Evolutionary conservation across 371 early-diverging fungal genomes (phyloP).

Genomic region (Nosema granulosis): DNA sequence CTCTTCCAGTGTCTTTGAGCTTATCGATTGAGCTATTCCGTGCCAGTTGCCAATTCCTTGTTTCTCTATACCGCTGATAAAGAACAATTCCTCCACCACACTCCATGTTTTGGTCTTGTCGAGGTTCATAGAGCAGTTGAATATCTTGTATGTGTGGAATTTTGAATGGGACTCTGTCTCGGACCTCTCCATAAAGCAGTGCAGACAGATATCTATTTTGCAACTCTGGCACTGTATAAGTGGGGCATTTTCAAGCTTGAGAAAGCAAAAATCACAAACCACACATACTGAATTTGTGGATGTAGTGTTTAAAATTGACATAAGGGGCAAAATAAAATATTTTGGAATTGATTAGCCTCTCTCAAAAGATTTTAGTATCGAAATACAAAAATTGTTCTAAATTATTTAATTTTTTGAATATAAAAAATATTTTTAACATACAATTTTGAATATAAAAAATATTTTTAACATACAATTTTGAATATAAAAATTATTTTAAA

Average conservation of each 20-base stretch:
- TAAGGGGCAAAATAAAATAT: neutral
- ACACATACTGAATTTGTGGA: conserved; percentile 13
- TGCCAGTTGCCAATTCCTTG: conserved; percentile 94
- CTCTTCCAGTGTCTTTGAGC: conserved; percentile 78
- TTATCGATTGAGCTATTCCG: conserved; percentile 81
- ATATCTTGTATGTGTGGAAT: conserved; percentile 78
- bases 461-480: no score
- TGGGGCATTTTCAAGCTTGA: conserved; percentile 18
- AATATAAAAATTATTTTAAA: neutral
- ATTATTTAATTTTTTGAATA: neutral
- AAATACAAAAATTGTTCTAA: neutral
- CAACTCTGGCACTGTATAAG: conserved; percentile 79
- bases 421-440: no score
- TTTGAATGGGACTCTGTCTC: conserved; percentile 77
- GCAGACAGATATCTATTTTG: conserved; percentile 84
- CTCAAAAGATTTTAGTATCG: neutral
- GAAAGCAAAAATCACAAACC: conserved; percentile 58
- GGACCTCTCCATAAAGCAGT: conserved; percentile 78
- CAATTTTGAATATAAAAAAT: no score
- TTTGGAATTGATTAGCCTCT: neutral
- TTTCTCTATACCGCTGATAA: conserved; percentile 81
- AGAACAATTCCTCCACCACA: conserved; percentile 86
- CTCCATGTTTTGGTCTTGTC: conserved; percentile 81
- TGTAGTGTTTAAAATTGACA: conserved; percentile 6
- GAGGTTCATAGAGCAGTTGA: conserved; percentile 75